Percentiles rank a stretch among this genome's conserved stretches.
Conservation (phyloP, 345 rosid genomes). For the Eucalyptus brandiana region DNA sequence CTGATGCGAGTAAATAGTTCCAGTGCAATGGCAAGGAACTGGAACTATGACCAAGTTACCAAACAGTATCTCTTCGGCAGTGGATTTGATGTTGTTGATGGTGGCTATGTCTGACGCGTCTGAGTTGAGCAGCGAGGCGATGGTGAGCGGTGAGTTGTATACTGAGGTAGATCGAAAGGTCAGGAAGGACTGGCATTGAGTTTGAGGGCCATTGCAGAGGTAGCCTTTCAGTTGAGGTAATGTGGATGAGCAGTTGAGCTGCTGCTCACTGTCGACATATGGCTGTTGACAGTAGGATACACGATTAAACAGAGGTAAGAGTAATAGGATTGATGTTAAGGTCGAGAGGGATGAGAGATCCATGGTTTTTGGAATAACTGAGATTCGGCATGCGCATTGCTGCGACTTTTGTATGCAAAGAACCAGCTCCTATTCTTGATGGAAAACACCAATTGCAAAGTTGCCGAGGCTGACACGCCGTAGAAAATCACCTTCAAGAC, state of each 20-base stretch:
- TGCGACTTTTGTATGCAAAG: neutral
- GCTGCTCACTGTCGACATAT: neutral
- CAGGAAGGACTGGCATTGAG: slow-evolving; percentile 9
- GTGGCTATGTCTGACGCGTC: neutral
- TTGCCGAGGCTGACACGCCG: neutral
- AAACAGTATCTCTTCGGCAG: neutral
- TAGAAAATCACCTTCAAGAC: neutral
- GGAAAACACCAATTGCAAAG: neutral
- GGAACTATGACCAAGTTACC: slow-evolving; percentile 4
- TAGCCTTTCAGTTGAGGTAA: slow-evolving; percentile 3
- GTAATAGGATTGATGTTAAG: neutral
- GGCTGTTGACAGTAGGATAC: neutral
- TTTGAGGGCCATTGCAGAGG: slow-evolving; percentile 3
- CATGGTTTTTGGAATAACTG: neutral
- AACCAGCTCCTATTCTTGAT: neutral
- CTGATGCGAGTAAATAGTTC: neutral
- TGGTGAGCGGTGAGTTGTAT: neutral
- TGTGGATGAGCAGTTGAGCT: neutral
- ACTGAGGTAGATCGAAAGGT: neutral
- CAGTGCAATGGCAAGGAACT: slow-evolving; percentile 12
- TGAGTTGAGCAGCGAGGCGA: slow-evolving; percentile 13
- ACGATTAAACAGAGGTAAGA: neutral
- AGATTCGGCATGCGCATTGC: neutral
- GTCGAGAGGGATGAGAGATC: neutral
- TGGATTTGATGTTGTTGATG: neutral